Percentiles rank a stretch among this genome's conserved stretches.
Conservation (phyloP, 2,329 filamentous ascomycete species). For the Acarospora socialis region DNA sequence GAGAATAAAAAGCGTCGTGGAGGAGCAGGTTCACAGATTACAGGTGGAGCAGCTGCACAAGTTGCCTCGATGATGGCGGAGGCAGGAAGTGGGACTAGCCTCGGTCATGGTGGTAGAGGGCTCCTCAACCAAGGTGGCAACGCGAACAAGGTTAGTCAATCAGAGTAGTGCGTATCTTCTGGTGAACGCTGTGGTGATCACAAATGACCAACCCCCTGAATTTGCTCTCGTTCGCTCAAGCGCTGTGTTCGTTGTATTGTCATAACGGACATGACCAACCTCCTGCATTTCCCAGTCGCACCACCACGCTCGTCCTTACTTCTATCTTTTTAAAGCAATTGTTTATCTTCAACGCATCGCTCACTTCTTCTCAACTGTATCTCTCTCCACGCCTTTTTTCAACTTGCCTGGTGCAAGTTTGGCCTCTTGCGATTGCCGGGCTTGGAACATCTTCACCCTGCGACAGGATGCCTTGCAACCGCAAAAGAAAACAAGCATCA, state of each 20-base stretch:
- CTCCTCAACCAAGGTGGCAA: constrained; percentile 28
- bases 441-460: constrained; percentile 12
- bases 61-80: constrained; percentile 19
- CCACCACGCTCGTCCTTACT: too few species aligned
- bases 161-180: too few species aligned
- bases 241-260: neutral
- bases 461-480: constrained; percentile 8
- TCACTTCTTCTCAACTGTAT: too few species aligned
- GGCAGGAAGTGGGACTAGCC: constrained; percentile 22
- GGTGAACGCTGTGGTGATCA: too few species aligned
- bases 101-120: constrained; percentile 22
- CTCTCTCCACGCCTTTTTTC: too few species aligned
- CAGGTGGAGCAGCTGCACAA: constrained; percentile 21
- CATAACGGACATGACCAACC: neutral
- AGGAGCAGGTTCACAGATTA: constrained; percentile 29
- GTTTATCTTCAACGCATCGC: too few species aligned
- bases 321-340: too few species aligned
- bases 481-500: neutral
- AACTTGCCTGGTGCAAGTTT: too few species aligned
- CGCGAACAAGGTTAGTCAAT: constrained; percentile 38
- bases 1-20: constrained; percentile 80
- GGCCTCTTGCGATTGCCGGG: too few species aligned
- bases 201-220: too few species aligned
- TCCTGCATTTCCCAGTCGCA: too few species aligned
- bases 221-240: too few species aligned